Evolutionary conservation across 1,139 yeast genomes (phyloP).

Genomic region (Lodderomyces orthopsilosis): DNA sequence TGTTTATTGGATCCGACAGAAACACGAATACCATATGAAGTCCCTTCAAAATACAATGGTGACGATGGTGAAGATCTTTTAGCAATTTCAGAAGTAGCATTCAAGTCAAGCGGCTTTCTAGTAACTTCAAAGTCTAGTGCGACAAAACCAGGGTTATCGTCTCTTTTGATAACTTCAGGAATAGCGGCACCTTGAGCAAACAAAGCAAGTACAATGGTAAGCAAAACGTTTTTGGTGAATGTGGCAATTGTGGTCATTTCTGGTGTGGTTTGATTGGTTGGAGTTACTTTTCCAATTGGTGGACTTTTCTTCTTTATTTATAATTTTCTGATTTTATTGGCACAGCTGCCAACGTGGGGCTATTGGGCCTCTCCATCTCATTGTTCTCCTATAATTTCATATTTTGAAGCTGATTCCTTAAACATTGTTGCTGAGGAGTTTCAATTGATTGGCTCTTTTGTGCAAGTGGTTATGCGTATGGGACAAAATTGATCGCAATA

Average conservation of each 20-base stretch:
- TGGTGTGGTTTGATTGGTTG: not conserved
- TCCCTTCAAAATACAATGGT: constrained; percentile 9
- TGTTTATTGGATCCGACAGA: constrained; percentile 14
- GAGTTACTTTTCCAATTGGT: not conserved
- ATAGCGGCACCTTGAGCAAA: constrained; percentile 11
- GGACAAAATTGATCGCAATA: not conserved
- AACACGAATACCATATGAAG: constrained; percentile 9
- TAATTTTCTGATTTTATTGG: not conserved
- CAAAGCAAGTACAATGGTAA: constrained; percentile 11
- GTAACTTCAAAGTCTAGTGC: constrained; percentile 11
- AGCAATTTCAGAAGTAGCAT: constrained; percentile 23
- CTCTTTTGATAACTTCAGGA: constrained; percentile 6
- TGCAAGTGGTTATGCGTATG: not conserved
- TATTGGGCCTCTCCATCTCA: not conserved
- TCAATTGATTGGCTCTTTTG: not conserved
- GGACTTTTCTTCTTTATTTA: not conserved
- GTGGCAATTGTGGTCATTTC: not conserved
- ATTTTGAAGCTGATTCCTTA: not conserved
- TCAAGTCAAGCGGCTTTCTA: constrained; percentile 7
- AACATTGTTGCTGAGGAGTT: no score
- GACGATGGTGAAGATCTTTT: constrained; percentile 6
- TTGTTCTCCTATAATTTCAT: no score
- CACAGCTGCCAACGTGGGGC: not conserved
- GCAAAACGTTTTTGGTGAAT: constrained; percentile 5
- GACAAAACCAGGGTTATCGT: constrained; percentile 10